Evolutionary conservation across 2,329 filamentous ascomycete genomes (phyloP), one percentile per base, ranked within the genome.

Genomic region (Ascochyta pisi): DNA sequence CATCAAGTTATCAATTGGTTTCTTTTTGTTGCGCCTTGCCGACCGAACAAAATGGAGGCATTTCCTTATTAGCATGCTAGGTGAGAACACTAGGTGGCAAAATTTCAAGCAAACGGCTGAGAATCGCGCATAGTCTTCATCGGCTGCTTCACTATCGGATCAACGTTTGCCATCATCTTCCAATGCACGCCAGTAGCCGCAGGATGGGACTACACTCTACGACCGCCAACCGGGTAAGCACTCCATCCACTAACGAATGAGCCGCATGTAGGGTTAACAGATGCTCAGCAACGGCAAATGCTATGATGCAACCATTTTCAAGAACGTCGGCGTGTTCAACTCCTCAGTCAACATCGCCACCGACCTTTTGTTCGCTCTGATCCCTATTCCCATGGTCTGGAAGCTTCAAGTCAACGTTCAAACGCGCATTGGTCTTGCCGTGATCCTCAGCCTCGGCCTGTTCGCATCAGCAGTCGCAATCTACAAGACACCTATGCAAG

Each of bases 1-100:
- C 8, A 77, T 82, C 66, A 83, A 83, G 64, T 73, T 83, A 4
- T 82, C 80, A 1, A 76, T 82, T 29, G 77, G 74, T 8, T 73
- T 79, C 29, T 81, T 82, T 60, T 68, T 83, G 16, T 70, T 82
- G 50, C 72, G 81, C 24, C 62, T 82, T 10, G 77, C 77, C 10
- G 66, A 67, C 37, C 54, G 63, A 15, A 68, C 64, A 6, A 57
- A 43, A 45, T 50, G 68, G 76, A 38, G 70, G 64, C 41, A 78
- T 65, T 78, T 80, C 47, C 64, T 82, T 4, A 77, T 76, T 61
- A 70, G 66, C 7, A 68, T 76, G 31, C 74, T 82, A 41, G 70
- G 79, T 80, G 63, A 65, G 77, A 57, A 22, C 6, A 10, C 37
- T 19, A 7, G 23, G 10, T 6, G 13, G 6, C 13, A 38, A 6